Percentiles rank a stretch among this genome's conserved stretches.
Evolutionary conservation across 2,329 filamentous ascomycete genomes (phyloP).

Genomic region (Paecilomyces fulvus): DNA sequence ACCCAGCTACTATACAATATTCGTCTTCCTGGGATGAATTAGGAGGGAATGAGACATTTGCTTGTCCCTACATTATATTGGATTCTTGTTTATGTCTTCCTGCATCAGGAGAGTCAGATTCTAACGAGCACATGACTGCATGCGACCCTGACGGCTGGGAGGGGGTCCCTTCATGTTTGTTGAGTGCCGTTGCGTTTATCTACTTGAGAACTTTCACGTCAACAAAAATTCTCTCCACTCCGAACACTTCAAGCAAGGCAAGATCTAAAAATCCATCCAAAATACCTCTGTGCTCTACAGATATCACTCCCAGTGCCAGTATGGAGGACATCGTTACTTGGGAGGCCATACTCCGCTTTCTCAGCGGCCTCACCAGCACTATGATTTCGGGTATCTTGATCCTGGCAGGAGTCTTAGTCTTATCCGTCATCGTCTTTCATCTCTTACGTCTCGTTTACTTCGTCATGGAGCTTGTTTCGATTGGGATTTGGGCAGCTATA

Average conservation of each 20-base stretch:
- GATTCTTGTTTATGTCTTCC: not conserved
- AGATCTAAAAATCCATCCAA: too few relatives aligned
- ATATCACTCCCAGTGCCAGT: too few relatives aligned
- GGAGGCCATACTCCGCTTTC: too few relatives aligned
- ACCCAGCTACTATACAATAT: too few relatives aligned
- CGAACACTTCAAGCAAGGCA: too few relatives aligned
- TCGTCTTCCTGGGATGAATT: too few relatives aligned
- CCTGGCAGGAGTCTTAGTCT: too few relatives aligned
- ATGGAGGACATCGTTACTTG: too few relatives aligned
- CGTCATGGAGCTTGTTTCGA: not conserved
- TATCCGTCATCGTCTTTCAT: not conserved
- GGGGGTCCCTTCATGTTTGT: not conserved
- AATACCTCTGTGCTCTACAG: too few relatives aligned
- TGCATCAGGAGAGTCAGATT: not conserved
- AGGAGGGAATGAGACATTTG: not conserved
- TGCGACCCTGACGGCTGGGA: not conserved
- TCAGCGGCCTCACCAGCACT: too few relatives aligned
- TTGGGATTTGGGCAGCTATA: not conserved
- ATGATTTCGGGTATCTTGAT: too few relatives aligned
- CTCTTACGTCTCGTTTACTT: not conserved
- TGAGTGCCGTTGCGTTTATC: not conserved
- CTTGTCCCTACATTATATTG: not conserved
- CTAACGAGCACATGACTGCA: not conserved
- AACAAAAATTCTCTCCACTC: too few relatives aligned
- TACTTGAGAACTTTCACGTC: not conserved